These are phyloP conservation scores for Laburnicola sp. DNA, from an alignment of 2,329 filamentous ascomycete species.

Conservation along the genomic window DNA sequence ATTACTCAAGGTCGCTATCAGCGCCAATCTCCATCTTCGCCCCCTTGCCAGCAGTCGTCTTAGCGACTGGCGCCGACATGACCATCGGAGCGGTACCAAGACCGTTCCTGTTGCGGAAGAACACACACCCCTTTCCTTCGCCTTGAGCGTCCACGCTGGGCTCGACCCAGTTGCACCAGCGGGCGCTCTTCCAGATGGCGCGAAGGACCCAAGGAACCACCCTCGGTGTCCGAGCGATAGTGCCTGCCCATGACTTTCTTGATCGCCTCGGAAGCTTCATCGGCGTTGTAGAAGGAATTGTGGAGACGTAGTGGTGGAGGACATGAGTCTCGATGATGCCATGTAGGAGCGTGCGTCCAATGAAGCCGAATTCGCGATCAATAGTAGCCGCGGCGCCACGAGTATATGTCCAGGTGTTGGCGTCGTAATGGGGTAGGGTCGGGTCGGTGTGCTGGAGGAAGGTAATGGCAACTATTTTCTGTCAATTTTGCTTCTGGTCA, in stretches of 20 bases:
- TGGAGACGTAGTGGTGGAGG: constrained; percentile 95
- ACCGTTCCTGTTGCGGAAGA: constrained; percentile 94
- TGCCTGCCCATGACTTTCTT: constrained; percentile 92
- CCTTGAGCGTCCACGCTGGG: constrained; percentile 79
- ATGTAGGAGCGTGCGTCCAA: constrained; percentile 87
- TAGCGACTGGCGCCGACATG: constrained; percentile 37
- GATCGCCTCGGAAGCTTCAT: constrained; percentile 92
- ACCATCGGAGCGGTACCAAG: constrained; percentile 66
- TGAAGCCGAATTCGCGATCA: constrained; percentile 95
- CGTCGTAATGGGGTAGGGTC: constrained; percentile 86
- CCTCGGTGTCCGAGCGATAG: constrained; percentile 82
- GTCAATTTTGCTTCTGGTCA: constrained; percentile 28
- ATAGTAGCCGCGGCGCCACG: constrained; percentile 94
- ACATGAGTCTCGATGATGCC: constrained; percentile 98
- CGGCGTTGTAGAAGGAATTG: constrained; percentile 94
- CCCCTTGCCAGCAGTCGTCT: constrained; percentile 34
- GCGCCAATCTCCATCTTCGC: constrained; percentile 42
- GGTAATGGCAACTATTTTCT: constrained; percentile 79
- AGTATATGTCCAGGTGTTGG: constrained; percentile 86
- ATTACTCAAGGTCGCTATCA: constrained; percentile 39
- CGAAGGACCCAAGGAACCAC: constrained; percentile 72
- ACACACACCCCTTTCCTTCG: constrained; percentile 82
- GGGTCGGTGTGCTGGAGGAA: constrained; percentile 98
- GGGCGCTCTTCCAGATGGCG: constrained; percentile 77
- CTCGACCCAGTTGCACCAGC: constrained; percentile 98